phyloP scores from a whole-genome alignment of 768 basidiomycete genomes.

The Amanita rimosa region DNA sequence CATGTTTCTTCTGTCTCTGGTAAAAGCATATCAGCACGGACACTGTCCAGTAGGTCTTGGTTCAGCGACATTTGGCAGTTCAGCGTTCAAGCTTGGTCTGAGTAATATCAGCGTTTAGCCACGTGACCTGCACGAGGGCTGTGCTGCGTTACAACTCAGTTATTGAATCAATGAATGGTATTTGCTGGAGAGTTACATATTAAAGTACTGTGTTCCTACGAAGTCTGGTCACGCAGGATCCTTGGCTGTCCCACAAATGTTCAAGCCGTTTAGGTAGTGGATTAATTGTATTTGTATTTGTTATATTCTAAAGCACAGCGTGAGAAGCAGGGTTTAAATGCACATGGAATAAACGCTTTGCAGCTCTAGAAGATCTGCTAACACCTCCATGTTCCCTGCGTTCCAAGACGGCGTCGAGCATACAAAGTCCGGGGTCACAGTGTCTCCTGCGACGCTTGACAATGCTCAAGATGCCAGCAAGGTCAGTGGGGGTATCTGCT shows the following conservation, averaged over 20 bases:
- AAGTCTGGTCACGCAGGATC: too few species aligned
- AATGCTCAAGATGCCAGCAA: background rate
- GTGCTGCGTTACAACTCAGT: too few species aligned
- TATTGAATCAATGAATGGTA: too few species aligned
- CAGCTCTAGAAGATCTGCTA: background rate
- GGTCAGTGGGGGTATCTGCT: background rate
- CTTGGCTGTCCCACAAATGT: too few species aligned
- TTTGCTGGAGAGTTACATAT: too few species aligned
- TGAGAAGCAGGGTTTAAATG: conserved; percentile 1
- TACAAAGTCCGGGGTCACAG: background rate
- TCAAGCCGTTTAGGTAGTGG: background rate
- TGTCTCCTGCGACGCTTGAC: background rate
- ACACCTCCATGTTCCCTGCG: conserved; percentile 2
- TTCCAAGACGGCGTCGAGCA: background rate
- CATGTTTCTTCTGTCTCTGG: conserved; percentile 73
- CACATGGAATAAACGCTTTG: conserved; percentile 4
- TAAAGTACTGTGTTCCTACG: too few species aligned
- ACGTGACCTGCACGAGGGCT: too few species aligned
- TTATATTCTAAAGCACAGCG: conserved; percentile 3
- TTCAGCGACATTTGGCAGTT: background rate
- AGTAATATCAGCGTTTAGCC: too few species aligned
- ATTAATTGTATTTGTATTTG: background rate
- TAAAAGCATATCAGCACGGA: conserved; percentile 28
- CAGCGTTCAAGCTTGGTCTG: too few species aligned
- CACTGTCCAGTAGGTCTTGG: conserved; percentile 25